These are phyloP conservation scores for Ceratocystis variospora DNA, from an alignment of 2,329 filamentous ascomycete genomes.

Conservation along the genomic window DNA sequence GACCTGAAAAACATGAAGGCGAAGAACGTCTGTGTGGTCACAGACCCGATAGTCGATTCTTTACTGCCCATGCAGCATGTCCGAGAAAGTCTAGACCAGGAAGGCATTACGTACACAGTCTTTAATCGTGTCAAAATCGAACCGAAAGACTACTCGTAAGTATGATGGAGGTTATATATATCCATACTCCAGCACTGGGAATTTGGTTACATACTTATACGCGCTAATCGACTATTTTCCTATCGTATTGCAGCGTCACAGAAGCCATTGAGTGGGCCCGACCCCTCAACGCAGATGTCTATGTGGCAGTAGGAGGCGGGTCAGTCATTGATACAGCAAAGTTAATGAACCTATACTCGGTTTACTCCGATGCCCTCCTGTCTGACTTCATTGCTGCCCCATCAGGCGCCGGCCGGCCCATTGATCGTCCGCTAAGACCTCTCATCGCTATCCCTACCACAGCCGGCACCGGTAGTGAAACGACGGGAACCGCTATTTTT, in stretches of 20 bases:
- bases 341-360: slow-evolving; percentile 92
- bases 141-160: slow-evolving; percentile 79
- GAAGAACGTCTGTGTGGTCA: slow-evolving; percentile 81
- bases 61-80: slow-evolving; percentile 85
- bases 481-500: slow-evolving; percentile 95
- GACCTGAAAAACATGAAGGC: slow-evolving; percentile 85
- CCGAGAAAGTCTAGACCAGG: slow-evolving; percentile 59
- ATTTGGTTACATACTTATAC: not conserved
- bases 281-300: slow-evolving; percentile 69
- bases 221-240: not conserved
- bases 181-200: not conserved
- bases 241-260: slow-evolving; percentile 47
- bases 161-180: slow-evolving; percentile 25
- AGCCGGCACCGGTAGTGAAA: slow-evolving; percentile 81
- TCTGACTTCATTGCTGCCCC: slow-evolving; percentile 97
- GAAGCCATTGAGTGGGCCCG: slow-evolving; percentile 82
- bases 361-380: slow-evolving; percentile 83
- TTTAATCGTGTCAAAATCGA: slow-evolving; percentile 73
- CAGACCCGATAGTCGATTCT: slow-evolving; percentile 67
- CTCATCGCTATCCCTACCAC: slow-evolving; percentile 66
- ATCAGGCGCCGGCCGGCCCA: slow-evolving; percentile 65
- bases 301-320: slow-evolving; percentile 80
- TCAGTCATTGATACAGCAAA: slow-evolving; percentile 98
- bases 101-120: slow-evolving; percentile 68
- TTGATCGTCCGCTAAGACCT: slow-evolving; percentile 51